Percentiles rank a stretch among this genome's conserved stretches.
phyloP scores from a whole-genome alignment of 78 protist species.

The Dictyostelium purpureum region DNA sequence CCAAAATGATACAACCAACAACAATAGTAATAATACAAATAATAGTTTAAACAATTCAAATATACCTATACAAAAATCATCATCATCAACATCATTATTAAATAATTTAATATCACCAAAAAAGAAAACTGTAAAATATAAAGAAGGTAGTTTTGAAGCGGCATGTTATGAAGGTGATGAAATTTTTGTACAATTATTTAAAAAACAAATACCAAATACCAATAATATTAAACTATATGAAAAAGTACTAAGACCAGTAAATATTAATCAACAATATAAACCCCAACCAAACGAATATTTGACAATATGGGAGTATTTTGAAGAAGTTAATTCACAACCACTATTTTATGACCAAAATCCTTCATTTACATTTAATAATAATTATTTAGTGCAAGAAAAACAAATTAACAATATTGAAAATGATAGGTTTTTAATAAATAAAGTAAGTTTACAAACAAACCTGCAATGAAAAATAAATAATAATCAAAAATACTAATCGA shows the following conservation, averaged over 20 bases:
- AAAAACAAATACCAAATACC: neutral
- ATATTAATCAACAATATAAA: slow-evolving; percentile 10
- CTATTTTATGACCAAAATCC: slow-evolving; percentile 65
- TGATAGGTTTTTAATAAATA: too few species aligned
- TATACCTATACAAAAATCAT: neutral
- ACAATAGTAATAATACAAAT: neutral
- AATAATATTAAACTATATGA: slow-evolving; percentile 2
- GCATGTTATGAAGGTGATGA: slow-evolving; percentile 59
- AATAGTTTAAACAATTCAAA: too few species aligned
- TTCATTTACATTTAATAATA: neutral
- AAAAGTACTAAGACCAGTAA: neutral
- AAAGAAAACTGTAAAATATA: neutral
- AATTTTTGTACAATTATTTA: slow-evolving; percentile 22
- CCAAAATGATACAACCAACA: neutral
- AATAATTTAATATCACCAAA: neutral
- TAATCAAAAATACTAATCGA: neutral
- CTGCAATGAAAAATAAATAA: too few species aligned
- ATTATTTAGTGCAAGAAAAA: slow-evolving; percentile 50
- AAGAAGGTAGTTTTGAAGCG: slow-evolving; percentile 5
- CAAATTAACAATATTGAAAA: neutral
- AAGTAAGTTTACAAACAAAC: too few species aligned
- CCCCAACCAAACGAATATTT: slow-evolving; percentile 55
- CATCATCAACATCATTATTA: neutral
- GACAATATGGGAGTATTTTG: slow-evolving; percentile 66
- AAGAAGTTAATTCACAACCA: slow-evolving; percentile 38